Base-by-base conservation (phyloP, 2,329 filamentous ascomycete species). In the Paecilomyces variotii region DNA sequence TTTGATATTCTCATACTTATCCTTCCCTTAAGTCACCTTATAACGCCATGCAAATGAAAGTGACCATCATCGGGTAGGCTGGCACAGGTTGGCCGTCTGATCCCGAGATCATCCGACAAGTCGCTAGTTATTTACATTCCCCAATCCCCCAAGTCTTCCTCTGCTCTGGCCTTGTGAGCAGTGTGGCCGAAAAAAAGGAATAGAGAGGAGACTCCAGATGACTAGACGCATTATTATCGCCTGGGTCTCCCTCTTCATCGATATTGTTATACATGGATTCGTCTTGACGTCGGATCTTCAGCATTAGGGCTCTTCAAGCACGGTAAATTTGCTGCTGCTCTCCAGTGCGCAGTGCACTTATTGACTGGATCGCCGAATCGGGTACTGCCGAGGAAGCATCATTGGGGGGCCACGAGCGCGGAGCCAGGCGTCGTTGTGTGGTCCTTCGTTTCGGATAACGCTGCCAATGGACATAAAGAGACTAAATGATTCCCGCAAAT, bases 381-480 rank as follows among this genome's bases (percentile, higher is more conserved):
- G 60, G 59, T 69, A 72, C 61, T 79, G 73, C 62, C 77, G 72
- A 34, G 80, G 80, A 67, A 85, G 75, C 63, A 96, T 85, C 68
- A 93, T 85, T 26, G 92, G 90, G 62, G 85, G 84, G 67, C 88
- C 82, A 65, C 87, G 86, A 55, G 89, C 86, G 72, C 85, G 84
- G 65, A 85, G 83, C 78, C 93, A 96, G 59, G 89, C 85, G 60
- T 87, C 80, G 68, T 89, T 87, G 39, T 88, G 86, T 51, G 90
- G 90, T 64, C 90, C 86, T 68, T 99, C 94, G 60, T 91, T 92
- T 71, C 94, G 89, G 70, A 99, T 97, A 52, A 96, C 92, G 67
- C 91, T 96, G 66, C 94, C 94, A 67, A 99, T 96, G 59, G 90
- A 93, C 94, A 99, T 99, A 83, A 99, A 99, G 79, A 97, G 97